Conservation (phyloP, 2,329 filamentous ascomycete genomes). For the Ceratocystis harringtonii region DNA sequence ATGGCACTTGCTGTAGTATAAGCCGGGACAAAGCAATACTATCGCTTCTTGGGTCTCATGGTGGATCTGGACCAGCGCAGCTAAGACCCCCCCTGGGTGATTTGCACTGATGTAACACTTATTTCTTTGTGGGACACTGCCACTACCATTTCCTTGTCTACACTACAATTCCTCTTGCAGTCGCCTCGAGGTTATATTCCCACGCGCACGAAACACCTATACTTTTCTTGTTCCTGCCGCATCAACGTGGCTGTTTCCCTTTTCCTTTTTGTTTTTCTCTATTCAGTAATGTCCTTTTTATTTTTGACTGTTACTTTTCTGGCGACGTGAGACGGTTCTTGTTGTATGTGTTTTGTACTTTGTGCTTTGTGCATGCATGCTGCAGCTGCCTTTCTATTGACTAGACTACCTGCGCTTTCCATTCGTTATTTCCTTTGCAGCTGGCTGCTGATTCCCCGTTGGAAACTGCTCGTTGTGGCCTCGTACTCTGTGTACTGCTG, state of each 20-base stretch:
- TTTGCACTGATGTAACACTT: not conserved
- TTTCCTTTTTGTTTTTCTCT: not conserved
- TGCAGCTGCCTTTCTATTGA: too few species aligned
- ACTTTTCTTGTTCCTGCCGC: not conserved
- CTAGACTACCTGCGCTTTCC: not conserved
- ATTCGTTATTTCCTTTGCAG: not conserved
- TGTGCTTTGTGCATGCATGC: too few species aligned
- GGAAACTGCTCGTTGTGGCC: not conserved
- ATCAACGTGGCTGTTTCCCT: not conserved
- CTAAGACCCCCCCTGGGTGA: not conserved
- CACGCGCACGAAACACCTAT: not conserved
- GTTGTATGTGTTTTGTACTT: too few species aligned
- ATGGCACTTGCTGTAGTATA: not conserved
- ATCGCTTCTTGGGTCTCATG: not conserved
- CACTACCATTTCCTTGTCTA: not conserved
- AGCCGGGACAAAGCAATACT: not conserved
- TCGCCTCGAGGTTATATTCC: not conserved
- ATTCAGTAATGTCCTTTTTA: not conserved
- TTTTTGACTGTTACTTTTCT: not conserved
- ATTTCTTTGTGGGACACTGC: not conserved
- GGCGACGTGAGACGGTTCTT: not conserved
- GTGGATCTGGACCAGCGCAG: not conserved
- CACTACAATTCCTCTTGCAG: not conserved
- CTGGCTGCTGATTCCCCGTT: not conserved
- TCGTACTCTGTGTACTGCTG: not conserved